A percentile compares a stretch with the other conserved stretches of the same genome.
Evolutionary conservation across 352 stramenopile species (phyloP).

Genomic region (Phytophthora boehmeriae): DNA sequence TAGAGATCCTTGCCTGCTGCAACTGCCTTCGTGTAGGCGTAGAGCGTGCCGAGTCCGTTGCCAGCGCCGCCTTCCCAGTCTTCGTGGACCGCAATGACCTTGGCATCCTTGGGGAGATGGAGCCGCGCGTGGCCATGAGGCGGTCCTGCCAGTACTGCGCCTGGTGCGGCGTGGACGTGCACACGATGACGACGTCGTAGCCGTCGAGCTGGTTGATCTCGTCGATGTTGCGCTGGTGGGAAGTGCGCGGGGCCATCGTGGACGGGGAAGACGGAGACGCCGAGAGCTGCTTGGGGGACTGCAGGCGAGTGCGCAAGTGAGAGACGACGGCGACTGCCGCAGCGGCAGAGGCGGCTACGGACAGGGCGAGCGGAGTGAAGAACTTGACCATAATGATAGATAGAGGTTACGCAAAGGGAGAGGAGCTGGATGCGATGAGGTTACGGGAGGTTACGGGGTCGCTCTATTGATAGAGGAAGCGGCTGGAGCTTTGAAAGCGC

Average conservation of each 20-base stretch:
- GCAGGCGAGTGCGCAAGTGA: slow-evolving; percentile 39
- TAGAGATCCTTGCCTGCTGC: slow-evolving; percentile 87
- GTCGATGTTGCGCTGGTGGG: slow-evolving; percentile 83
- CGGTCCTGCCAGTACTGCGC: slow-evolving; percentile 97
- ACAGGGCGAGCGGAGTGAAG: slow-evolving; percentile 31
- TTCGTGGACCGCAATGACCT: slow-evolving; percentile 96
- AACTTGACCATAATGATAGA: slow-evolving; percentile 43
- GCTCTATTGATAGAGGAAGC: slow-evolving; percentile 22
- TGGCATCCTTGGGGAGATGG: slow-evolving; percentile 85
- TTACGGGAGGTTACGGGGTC: not conserved
- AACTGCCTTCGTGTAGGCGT: slow-evolving; percentile 96
- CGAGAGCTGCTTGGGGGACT: slow-evolving; percentile 18
- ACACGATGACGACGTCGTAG: slow-evolving; percentile 98
- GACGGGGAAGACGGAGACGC: slow-evolving; percentile 1
- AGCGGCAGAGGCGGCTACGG: slow-evolving; percentile 38
- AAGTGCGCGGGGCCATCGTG: slow-evolving; percentile 36
- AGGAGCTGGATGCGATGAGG: slow-evolving; percentile 13
- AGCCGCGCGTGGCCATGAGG: slow-evolving; percentile 86
- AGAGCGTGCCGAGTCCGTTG: slow-evolving; percentile 96
- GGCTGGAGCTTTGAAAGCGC: slow-evolving; percentile 2
- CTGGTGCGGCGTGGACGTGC: slow-evolving; percentile 96
- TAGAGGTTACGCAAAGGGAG: slow-evolving; percentile 23
- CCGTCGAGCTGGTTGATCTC: slow-evolving; percentile 88
- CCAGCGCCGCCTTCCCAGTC: slow-evolving; percentile 96
- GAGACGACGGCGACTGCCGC: slow-evolving; percentile 30